Evolutionary conservation across 306 rosid species (phyloP), one percentile per base, ranked within the genome.

Genomic region (Prosopis cineraria): DNA sequence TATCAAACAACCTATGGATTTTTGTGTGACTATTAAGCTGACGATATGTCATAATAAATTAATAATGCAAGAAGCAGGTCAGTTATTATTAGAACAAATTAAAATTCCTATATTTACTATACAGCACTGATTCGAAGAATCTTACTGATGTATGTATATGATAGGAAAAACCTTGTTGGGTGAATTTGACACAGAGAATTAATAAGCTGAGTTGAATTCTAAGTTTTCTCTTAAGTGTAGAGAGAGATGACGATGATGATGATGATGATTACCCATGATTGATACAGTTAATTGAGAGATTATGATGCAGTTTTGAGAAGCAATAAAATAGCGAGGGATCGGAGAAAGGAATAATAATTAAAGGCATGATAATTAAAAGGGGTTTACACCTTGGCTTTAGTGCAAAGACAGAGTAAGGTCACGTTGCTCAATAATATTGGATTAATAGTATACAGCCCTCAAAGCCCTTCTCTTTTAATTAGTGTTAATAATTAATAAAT

Each of bases 361-460:
- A 40, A 80, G 37, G 37, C n/a, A n/a, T n/a, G n/a, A n/a, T n/a
- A n/a, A n/a, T n/a, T n/a, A n/a, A 24, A 22, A 27, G 8, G 82
- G 71, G 71, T 50, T 88, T 81, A 83, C 89, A 80, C 89, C 82
- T 90, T 84, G 96, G 92, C 87, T 78, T 87, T 76, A 85, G 88
- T 59, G 90, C 83, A 80, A 78, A 80, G 91, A 90, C 95, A 88
- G 93, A 77, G 63, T 88, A 78, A 83, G 80, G 75, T 81, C 96
- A 89, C 90, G 91, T 90, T 90, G 82, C 84, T 83, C 89, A 79
- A 89, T 84, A 81, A 87, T n/a, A n/a, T n/a, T 87, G 83, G 81
- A 75, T 74, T 24, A 70, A 63, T 56, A 76, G 70, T 20, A 36
- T 11, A 36, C 8, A 37, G 24, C 40, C 69, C 48, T 58, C 67